phyloP scores from a whole-genome alignment of 1,284 basidiomycete species.

The Ceratobasidium sp. region DNA sequence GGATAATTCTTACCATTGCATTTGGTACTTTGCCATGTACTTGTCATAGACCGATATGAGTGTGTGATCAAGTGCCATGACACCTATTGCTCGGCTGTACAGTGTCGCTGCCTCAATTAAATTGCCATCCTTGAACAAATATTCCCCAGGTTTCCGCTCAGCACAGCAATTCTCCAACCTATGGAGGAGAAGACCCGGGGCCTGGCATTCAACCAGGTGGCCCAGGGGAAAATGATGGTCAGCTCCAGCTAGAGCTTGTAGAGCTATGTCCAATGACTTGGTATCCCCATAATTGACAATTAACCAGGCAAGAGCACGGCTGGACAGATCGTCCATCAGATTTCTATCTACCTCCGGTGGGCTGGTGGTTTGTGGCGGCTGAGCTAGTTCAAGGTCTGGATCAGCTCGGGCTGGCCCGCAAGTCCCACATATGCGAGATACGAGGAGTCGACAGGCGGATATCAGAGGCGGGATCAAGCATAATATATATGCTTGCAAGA shows the following conservation, averaged over 20 bases:
- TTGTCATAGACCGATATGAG: too few species aligned
- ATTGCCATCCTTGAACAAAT: background rate
- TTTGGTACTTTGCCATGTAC: too few species aligned
- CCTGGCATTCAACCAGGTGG: background rate
- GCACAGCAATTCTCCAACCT: constrained; percentile 20
- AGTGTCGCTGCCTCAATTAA: constrained; percentile 13
- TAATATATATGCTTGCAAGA: background rate
- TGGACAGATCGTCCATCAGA: constrained; percentile 9
- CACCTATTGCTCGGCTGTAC: constrained; percentile 2
- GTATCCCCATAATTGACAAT: background rate
- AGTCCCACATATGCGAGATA: background rate
- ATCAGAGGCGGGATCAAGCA: background rate
- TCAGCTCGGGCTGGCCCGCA: background rate
- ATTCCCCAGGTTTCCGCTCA: background rate
- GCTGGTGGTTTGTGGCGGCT: background rate
- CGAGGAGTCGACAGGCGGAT: background rate
- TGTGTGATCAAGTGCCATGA: background rate
- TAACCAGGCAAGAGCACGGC: constrained; percentile 1
- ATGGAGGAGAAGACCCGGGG: background rate
- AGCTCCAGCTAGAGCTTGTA: constrained; percentile 16
- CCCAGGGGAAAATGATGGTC: background rate
- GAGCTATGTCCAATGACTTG: constrained; percentile 1
- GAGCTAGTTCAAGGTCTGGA: background rate
- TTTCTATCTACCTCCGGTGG: background rate
- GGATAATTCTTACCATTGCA: background rate